Conservation (phyloP, 495 filamentous ascomycete genomes). For the Filosporella fistucella region DNA sequence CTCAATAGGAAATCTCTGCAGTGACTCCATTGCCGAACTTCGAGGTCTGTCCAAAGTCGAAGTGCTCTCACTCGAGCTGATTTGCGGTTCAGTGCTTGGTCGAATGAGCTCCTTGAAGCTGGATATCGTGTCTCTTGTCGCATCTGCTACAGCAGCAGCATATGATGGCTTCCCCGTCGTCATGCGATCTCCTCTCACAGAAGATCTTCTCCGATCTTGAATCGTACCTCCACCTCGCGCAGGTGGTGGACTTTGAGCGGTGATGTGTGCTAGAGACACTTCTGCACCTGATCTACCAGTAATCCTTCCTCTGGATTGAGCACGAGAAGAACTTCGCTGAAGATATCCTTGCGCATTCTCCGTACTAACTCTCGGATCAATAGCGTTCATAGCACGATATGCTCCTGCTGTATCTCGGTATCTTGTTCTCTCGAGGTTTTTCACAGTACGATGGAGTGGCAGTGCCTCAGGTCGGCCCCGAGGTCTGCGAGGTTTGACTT, state of each 20-base stretch:
- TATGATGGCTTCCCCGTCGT: conserved; percentile 16
- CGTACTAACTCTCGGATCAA: conserved; percentile 38
- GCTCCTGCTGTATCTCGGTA: conserved; percentile 45
- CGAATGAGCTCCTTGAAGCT: background rate
- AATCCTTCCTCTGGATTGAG: conserved; percentile 27
- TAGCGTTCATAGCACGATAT: conserved; percentile 36
- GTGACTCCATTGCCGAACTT: conserved; percentile 14
- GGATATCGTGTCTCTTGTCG: conserved; percentile 7
- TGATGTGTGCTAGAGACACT: conserved; percentile 20
- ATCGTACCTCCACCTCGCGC: conserved; percentile 19
- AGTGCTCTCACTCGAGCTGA: background rate
- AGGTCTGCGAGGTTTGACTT: conserved; percentile 27
- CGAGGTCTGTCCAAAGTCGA: background rate
- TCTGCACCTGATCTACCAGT: conserved; percentile 23
- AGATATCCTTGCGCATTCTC: conserved; percentile 28
- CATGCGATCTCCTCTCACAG: conserved; percentile 4
- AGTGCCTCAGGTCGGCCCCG: conserved; percentile 15
- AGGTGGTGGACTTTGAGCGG: conserved; percentile 18
- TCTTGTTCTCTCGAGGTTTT: conserved; percentile 31
- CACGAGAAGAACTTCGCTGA: conserved; percentile 27
- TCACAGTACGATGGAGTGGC: conserved; percentile 36
- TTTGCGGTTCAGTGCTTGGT: conserved; percentile 2
- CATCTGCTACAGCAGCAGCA: conserved; percentile 16
- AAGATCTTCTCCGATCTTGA: conserved; percentile 15
- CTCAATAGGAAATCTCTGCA: conserved; percentile 18